These are phyloP conservation scores for Arachis monticola DNA, from an alignment of 331 rosid species.

Conservation along the genomic window DNA sequence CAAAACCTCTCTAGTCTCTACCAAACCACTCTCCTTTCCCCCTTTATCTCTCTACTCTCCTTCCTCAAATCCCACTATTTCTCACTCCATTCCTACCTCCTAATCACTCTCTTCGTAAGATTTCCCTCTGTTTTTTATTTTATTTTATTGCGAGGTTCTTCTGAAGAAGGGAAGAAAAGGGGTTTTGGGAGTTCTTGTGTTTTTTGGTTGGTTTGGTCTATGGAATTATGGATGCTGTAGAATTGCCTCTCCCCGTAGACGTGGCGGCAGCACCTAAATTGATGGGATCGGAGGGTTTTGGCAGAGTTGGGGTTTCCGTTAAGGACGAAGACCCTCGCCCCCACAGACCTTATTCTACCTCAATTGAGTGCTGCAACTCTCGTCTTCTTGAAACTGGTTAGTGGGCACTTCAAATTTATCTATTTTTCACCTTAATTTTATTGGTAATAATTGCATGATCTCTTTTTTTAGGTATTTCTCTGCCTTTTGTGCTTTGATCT, in stretches of 20 bases:
- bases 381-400: slow-evolving; percentile 49
- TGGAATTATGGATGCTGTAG: slow-evolving; percentile 77
- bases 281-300: slow-evolving; percentile 67
- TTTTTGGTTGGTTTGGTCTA: slow-evolving; percentile 31
- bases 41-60: slow-evolving; percentile 21
- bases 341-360: slow-evolving; percentile 35
- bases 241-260: slow-evolving; percentile 57
- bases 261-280: slow-evolving; percentile 54
- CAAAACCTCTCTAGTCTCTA: slow-evolving; percentile 35
- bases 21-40: slow-evolving; percentile 40
- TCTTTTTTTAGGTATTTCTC: slow-evolving; percentile 1
- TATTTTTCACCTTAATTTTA: neutral
- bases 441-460: neutral
- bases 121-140: slow-evolving; percentile 7
- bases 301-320: slow-evolving; percentile 49
- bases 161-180: neutral
- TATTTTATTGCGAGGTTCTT: neutral
- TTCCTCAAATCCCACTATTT: slow-evolving; percentile 27
- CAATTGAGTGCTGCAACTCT: slow-evolving; percentile 49
- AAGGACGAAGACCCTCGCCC: slow-evolving; percentile 48
- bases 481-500: slow-evolving; percentile 21
- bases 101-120: neutral
- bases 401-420: neutral
- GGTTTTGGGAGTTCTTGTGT: slow-evolving; percentile 30
- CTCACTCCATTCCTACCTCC: slow-evolving; percentile 6